phyloP scores from a whole-genome alignment of 1,284 basidiomycete species.

The Trametes polyzona region DNA sequence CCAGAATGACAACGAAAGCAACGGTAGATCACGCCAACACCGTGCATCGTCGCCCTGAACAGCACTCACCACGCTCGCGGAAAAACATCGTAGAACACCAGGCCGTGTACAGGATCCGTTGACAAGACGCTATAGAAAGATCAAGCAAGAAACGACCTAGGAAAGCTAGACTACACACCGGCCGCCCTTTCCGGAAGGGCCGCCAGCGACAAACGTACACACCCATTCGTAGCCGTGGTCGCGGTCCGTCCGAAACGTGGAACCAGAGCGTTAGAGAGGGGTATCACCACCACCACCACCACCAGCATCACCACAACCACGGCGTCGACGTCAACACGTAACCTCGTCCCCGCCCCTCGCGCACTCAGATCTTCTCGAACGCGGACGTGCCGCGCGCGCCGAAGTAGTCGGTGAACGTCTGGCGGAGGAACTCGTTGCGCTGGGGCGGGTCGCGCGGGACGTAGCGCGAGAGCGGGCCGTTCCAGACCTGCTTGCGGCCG shows the following conservation, averaged over 20 bases:
- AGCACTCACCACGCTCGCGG: too few species aligned
- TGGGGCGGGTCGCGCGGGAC: conserved; percentile 22
- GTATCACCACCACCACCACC: too few species aligned
- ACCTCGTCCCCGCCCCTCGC: neutral
- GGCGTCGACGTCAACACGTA: neutral
- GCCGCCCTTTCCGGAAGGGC: conserved; percentile 14
- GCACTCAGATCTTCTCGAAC: conserved; percentile 23
- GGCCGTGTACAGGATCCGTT: neutral
- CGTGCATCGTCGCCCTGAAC: too few species aligned
- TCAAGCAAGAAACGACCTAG: neutral
- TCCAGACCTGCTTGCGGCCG: conserved; percentile 57
- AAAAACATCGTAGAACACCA: neutral
- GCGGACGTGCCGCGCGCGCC: conserved; percentile 20
- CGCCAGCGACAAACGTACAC: conserved; percentile 11
- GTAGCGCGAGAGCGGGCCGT: conserved; percentile 54
- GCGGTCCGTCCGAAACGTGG: conserved; percentile 1
- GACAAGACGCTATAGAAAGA: neutral
- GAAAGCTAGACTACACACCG: conserved; percentile 8
- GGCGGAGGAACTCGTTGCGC: conserved; percentile 12
- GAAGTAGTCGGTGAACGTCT: conserved; percentile 27
- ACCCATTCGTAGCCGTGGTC: neutral
- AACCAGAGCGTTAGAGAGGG: neutral
- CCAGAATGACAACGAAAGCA: too few species aligned
- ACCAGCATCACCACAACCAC: neutral
- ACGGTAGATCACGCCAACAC: too few species aligned